These are phyloP conservation scores for Arthrobotrys entomopaga DNA, from an alignment of 2,329 filamentous ascomycete species.

Conservation along the genomic window DNA sequence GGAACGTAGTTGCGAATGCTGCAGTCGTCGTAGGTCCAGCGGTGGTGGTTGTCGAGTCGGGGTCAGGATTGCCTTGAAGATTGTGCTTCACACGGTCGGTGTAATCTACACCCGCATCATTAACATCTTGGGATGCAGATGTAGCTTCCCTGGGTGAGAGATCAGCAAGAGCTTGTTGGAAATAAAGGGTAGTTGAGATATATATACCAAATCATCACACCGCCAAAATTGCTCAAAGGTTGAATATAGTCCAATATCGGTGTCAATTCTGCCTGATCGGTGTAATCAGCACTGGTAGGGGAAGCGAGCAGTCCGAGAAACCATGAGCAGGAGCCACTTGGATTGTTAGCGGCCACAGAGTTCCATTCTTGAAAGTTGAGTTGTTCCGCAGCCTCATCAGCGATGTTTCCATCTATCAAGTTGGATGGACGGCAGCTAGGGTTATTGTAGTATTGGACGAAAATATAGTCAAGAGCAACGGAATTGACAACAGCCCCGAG, in stretches of 20 bases:
- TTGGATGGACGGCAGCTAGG: constrained; percentile 58
- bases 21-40: constrained; percentile 16
- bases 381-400: background rate
- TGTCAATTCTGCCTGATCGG: constrained; percentile 20
- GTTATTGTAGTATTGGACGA: constrained; percentile 65
- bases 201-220: constrained; percentile 49
- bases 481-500: constrained; percentile 11
- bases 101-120: constrained; percentile 32
- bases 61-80: constrained; percentile 21
- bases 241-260: constrained; percentile 20
- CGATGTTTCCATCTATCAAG: constrained; percentile 16
- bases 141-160: constrained; percentile 36
- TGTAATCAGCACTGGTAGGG: constrained; percentile 27
- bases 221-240: constrained; percentile 37
- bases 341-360: constrained; percentile 19
- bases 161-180: background rate
- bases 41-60: constrained; percentile 23
- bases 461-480: constrained; percentile 62
- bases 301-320: constrained; percentile 37
- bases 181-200: background rate
- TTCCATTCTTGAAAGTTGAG: constrained; percentile 45
- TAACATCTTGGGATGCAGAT: constrained; percentile 27
- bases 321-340: constrained; percentile 15
- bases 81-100: constrained; percentile 35
- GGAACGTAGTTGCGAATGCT: constrained; percentile 24